phyloP scores from a whole-genome alignment of 192 early-diverging fungal genomes.

The Linnemannia zychae region DNA sequence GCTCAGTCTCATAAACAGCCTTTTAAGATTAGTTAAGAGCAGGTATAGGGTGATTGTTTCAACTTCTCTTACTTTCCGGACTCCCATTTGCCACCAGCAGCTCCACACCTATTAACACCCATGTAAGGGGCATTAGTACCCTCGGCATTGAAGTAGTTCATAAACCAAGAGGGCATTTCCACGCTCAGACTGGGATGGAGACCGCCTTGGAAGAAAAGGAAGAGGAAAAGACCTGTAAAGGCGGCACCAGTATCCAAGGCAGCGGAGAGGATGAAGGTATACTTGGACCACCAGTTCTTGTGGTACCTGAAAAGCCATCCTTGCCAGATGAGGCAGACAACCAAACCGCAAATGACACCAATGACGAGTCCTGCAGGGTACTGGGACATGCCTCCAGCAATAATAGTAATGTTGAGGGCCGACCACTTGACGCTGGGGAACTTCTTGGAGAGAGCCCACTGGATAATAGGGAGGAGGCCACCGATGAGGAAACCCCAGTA shows the following conservation, averaged over 20 bases:
- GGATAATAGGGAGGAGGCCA: slow-evolving; percentile 62
- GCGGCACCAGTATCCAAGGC: slow-evolving; percentile 68
- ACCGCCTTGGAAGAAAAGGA: slow-evolving; percentile 65
- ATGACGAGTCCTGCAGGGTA: slow-evolving; percentile 60
- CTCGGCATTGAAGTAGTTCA: too few species aligned
- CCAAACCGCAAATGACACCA: slow-evolving; percentile 14
- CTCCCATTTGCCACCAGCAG: too few species aligned
- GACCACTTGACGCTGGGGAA: slow-evolving; percentile 56
- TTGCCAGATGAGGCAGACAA: slow-evolving; percentile 60
- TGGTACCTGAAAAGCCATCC: slow-evolving; percentile 58
- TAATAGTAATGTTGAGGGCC: slow-evolving; percentile 64
- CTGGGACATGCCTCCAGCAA: slow-evolving; percentile 57
- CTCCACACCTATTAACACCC: too few species aligned
- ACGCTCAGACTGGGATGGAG: too few species aligned
- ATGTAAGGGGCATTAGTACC: too few species aligned
- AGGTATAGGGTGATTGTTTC: too few species aligned
- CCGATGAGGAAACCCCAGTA: slow-evolving; percentile 58
- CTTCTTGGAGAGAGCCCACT: slow-evolving; percentile 63
- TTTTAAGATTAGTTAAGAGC: too few species aligned
- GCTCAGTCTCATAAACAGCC: too few species aligned
- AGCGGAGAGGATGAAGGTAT: slow-evolving; percentile 75
- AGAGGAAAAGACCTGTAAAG: slow-evolving; percentile 58
- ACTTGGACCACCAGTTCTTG: slow-evolving; percentile 64
- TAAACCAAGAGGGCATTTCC: too few species aligned
- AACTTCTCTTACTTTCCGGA: too few species aligned